These are phyloP conservation scores for Tetracladium marchalianum DNA, from an alignment of 495 filamentous ascomycete genomes.

Conservation along the genomic window DNA sequence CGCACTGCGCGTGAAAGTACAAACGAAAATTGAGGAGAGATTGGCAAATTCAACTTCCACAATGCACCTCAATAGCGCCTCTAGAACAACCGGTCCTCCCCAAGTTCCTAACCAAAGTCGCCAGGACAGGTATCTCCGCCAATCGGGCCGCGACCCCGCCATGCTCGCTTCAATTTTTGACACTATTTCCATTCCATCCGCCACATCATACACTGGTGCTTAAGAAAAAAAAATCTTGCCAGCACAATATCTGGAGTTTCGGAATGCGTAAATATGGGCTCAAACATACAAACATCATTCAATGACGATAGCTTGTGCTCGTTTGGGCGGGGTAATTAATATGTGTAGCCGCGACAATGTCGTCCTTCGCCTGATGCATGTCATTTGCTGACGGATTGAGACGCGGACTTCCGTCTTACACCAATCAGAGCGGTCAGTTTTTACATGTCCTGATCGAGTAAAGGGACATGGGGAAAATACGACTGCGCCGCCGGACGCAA, in stretches of 20 bases:
- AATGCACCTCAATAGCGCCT: no score
- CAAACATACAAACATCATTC: not conserved
- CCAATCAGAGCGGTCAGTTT: not conserved
- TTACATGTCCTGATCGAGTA: no score
- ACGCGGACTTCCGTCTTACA: conserved; percentile 1
- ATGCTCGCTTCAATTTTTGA: not conserved
- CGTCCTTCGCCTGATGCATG: not conserved
- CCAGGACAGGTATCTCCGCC: conserved; percentile 6
- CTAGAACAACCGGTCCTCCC: no score
- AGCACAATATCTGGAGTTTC: no score
- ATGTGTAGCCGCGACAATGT: conserved; percentile 2
- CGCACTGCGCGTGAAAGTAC: no score
- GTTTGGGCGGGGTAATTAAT: conserved; percentile 14
- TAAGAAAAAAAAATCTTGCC: no score
- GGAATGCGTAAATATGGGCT: no score
- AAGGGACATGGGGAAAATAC: not conserved
- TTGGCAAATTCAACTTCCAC: no score
- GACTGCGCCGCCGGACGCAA: conserved; percentile 3
- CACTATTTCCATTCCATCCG: no score
- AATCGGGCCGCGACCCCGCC: conserved; percentile 14
- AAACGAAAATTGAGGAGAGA: no score
- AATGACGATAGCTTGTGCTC: conserved; percentile 3
- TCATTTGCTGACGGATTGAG: not conserved
- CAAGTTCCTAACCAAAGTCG: no score
- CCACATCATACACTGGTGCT: no score